Evolutionary conservation across 352 stramenopile genomes (phyloP), one percentile per base, ranked within the genome.

Genomic region (Lagenidium giganteum): DNA sequence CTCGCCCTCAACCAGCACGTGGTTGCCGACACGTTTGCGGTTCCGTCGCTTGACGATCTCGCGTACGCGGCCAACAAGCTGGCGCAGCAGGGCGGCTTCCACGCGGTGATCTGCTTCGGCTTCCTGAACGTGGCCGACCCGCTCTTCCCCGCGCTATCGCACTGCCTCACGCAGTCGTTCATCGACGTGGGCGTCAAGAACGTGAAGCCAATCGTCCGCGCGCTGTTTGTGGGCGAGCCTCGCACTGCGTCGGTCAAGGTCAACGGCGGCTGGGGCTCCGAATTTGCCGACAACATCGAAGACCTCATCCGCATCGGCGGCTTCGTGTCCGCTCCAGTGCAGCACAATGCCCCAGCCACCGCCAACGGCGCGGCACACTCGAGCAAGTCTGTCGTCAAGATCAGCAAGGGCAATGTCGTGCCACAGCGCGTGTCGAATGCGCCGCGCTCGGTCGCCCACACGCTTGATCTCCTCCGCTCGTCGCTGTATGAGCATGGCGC

Each of bases 51-150:
- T 14, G 74, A 90, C 30, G 76, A 90, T 16, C 42, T 93, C 13
- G 79, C 79, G 16, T 93, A 89, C 47, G 82, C 79, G 4, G 76
- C 82, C 45, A 93, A 89, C 57, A 93, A 93, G 47, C 54, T 93
- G 23, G 68, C 69, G 13, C 55, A 77, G 34, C 66, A 66, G 29
- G 75, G 79, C 13, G 70, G 64, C 24, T 93, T 89, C 39, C 67
- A 92, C 47, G 65, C 57, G 2, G 73, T 89, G 42, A 80, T 93
- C 24, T 87, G 67, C 47, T 83, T 90, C 35, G 79, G 79, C 3
- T 88, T 90, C 45, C 45, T 93, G 11, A 87, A 79, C 49, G 67
- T 68, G 14, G 57, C 64, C 16, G 72, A 90, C 52, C 64, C 69
- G 21, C 61, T 87, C 20, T 90, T 88, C 30, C 47, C 47, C n/a